Evolutionary conservation across 176 grass and related monocot genomes (phyloP).

Genomic region (sorghum (Sorghum bicolor)): Sorghum_bicolor_NCBIv3 NC_012878.2:615001-615500

Average conservation of each 20-base stretch:
- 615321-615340: slow-evolving; percentile 70
- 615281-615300: slow-evolving; percentile 63
- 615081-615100: neutral
- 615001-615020: neutral
- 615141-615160: neutral
- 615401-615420: neutral
- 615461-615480: neutral
- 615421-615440: neutral
- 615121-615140: neutral
- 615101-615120: neutral
- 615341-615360: slow-evolving; percentile 64
- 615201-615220: slow-evolving; percentile 31
- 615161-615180: slow-evolving; percentile 55
- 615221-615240: slow-evolving; percentile 53
- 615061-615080: neutral
- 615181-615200: slow-evolving; percentile 36
- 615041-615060: neutral
- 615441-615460: neutral
- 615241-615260: slow-evolving; percentile 83
- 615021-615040: neutral
- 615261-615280: slow-evolving; percentile 76
- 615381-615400: neutral
- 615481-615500: neutral
- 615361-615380: slow-evolving; percentile 60
- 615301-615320: slow-evolving; percentile 64